Evolutionary conservation across 2,329 filamentous ascomycete species (phyloP).

Genomic region (Ascochyta lentis): DNA sequence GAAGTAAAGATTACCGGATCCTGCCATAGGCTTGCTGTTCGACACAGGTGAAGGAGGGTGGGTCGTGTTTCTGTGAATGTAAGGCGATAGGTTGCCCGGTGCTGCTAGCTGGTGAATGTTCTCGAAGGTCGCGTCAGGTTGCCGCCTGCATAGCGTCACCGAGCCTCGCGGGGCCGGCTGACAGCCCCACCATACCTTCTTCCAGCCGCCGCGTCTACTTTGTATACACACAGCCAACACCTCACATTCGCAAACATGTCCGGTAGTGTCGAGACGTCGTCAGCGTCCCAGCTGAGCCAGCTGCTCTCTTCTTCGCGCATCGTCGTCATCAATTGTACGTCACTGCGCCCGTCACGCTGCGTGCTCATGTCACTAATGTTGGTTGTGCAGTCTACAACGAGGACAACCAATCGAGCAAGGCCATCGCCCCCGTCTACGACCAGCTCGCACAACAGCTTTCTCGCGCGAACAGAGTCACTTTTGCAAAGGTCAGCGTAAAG

Average conservation of each 20-base stretch:
- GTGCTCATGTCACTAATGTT: slow-evolving; percentile 32
- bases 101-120: slow-evolving; percentile 10
- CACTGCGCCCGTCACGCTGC: slow-evolving; percentile 15
- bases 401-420: slow-evolving; percentile 84
- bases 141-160: slow-evolving; percentile 9
- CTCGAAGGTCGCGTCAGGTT: slow-evolving; percentile 6
- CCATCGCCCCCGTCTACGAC: slow-evolving; percentile 84
- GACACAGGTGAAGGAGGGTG: not conserved
- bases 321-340: slow-evolving; percentile 88
- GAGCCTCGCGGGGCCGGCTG: slow-evolving; percentile 10
- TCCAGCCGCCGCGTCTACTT: slow-evolving; percentile 6
- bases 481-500: slow-evolving; percentile 87
- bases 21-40: slow-evolving; percentile 37
- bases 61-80: not conserved
- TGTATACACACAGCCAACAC: slow-evolving; percentile 7
- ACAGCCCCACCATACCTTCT: slow-evolving; percentile 24
- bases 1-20: slow-evolving; percentile 38
- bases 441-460: slow-evolving; percentile 75
- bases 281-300: slow-evolving; percentile 49
- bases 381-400: slow-evolving; percentile 76
- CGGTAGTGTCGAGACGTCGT: slow-evolving; percentile 53
- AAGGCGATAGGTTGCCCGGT: not conserved
- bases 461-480: slow-evolving; percentile 74
- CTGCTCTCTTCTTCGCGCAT: slow-evolving; percentile 78
- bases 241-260: slow-evolving; percentile 49